These are phyloP conservation scores for Dryas alaskensis DNA, from an alignment of 306 rosid genomes.

Conservation along the genomic window DNA sequence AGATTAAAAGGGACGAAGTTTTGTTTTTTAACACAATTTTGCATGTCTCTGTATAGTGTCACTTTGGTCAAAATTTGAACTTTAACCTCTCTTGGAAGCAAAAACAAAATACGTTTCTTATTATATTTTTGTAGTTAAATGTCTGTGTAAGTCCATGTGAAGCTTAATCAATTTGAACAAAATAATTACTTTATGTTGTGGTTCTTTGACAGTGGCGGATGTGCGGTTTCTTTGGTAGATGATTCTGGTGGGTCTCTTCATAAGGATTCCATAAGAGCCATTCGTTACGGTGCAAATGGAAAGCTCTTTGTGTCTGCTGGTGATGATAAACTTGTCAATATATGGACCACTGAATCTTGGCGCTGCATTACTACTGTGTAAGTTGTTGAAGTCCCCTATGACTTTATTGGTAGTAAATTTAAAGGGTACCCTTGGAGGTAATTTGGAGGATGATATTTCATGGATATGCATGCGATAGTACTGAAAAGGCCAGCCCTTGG, in stretches of 20 bases:
- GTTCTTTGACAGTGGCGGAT: conserved; percentile 42
- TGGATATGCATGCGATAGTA: not conserved
- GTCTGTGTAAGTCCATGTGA: not conserved
- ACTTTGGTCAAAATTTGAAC: not conserved
- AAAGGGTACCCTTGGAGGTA: not conserved
- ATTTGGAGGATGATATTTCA: not conserved
- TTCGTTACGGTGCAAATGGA: conserved; percentile 67
- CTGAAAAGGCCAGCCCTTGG: not conserved
- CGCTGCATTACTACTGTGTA: conserved; percentile 69
- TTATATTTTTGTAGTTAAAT: not conserved
- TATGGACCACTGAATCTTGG: conserved; percentile 81
- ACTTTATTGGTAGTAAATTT: not conserved
- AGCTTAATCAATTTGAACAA: not conserved
- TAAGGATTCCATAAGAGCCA: conserved; percentile 71
- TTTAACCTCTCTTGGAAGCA: conserved; percentile 2
- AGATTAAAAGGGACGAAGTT: not conserved
- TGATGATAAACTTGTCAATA: conserved; percentile 80
- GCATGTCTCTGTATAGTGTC: not conserved
- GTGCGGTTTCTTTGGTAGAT: conserved; percentile 52
- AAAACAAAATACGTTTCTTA: not conserved
- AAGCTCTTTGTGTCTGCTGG: conserved; percentile 82
- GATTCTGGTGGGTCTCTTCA: conserved; percentile 47
- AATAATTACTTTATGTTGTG: not conserved
- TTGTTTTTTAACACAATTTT: not conserved
- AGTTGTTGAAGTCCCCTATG: conserved; percentile 20